Percentiles rank a stretch among this genome's conserved stretches.
phyloP scores from a whole-genome alignment of 257 asterid genomes.

The Eucommia ulmoides region DNA sequence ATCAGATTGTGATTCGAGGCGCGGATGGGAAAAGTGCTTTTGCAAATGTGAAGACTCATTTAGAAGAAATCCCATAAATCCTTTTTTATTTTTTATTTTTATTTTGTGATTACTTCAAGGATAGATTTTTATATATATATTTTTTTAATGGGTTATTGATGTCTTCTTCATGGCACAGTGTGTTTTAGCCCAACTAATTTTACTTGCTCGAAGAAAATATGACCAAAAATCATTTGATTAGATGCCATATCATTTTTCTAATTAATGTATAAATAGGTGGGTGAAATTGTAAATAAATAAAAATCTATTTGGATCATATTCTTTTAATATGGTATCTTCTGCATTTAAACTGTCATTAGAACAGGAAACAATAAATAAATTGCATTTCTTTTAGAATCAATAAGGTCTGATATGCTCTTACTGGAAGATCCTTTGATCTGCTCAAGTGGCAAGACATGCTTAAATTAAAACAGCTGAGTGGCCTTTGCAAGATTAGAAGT shows the following conservation, averaged over 20 bases:
- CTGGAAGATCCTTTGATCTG: too few relatives aligned
- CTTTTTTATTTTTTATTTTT: background rate
- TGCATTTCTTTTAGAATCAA: too few relatives aligned
- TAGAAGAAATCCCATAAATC: constrained; percentile 20
- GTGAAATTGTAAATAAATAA: background rate
- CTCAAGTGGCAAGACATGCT: too few relatives aligned
- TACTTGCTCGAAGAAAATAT: background rate
- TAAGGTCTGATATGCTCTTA: too few relatives aligned
- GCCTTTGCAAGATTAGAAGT: too few relatives aligned
- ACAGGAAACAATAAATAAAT: too few relatives aligned
- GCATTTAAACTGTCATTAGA: too few relatives aligned
- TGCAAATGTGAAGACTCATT: constrained; percentile 12
- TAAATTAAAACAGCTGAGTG: too few relatives aligned
- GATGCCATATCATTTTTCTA: background rate
- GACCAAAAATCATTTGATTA: background rate
- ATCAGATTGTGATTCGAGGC: constrained; percentile 13
- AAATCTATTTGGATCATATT: background rate
- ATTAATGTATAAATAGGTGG: too few relatives aligned
- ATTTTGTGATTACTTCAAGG: background rate
- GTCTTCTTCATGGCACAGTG: background rate
- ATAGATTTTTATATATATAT: background rate
- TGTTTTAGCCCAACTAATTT: background rate
- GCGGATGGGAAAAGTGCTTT: constrained; percentile 12
- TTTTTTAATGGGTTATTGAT: background rate
- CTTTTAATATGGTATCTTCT: too few relatives aligned